Conservation (phyloP, 768 basidiomycete species). For the Saitozyma podzolica region DNA sequence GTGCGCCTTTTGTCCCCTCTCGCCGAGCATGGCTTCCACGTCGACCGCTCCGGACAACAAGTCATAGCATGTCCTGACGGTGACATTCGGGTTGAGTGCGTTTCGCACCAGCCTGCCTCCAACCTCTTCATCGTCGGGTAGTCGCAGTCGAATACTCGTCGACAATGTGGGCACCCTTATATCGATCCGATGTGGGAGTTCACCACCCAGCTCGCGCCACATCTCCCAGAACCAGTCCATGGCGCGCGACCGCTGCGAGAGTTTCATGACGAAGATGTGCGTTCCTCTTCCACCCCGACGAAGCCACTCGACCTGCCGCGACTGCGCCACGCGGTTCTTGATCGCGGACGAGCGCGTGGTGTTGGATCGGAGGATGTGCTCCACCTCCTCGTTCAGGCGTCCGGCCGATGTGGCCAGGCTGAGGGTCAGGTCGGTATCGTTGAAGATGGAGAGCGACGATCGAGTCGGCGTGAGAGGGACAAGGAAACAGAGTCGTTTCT, state of each 20-base stretch:
- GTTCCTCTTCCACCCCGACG: slow-evolving; percentile 64
- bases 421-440: slow-evolving; percentile 80
- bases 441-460: slow-evolving; percentile 80
- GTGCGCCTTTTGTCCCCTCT: slow-evolving; percentile 54
- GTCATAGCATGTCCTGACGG: slow-evolving; percentile 65
- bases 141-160: slow-evolving; percentile 67
- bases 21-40: slow-evolving; percentile 65
- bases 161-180: slow-evolving; percentile 69
- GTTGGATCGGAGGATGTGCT: slow-evolving; percentile 16
- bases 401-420: slow-evolving; percentile 55
- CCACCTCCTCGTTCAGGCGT: slow-evolving; percentile 25
- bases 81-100: slow-evolving; percentile 63
- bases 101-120: slow-evolving; percentile 54
- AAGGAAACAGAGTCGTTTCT: slow-evolving; percentile 75
- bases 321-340: slow-evolving; percentile 33
- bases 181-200: slow-evolving; percentile 68
- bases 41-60: slow-evolving; percentile 62
- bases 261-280: slow-evolving; percentile 83
- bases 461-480: slow-evolving; percentile 67
- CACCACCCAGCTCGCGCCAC: slow-evolving; percentile 74
- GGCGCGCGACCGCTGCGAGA: slow-evolving; percentile 72
- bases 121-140: slow-evolving; percentile 60
- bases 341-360: slow-evolving; percentile 40
- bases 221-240: slow-evolving; percentile 89
- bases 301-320: slow-evolving; percentile 57